phyloP scores from a whole-genome alignment of 2,329 filamentous ascomycete genomes.

The Arthroderma sp. region DNA sequence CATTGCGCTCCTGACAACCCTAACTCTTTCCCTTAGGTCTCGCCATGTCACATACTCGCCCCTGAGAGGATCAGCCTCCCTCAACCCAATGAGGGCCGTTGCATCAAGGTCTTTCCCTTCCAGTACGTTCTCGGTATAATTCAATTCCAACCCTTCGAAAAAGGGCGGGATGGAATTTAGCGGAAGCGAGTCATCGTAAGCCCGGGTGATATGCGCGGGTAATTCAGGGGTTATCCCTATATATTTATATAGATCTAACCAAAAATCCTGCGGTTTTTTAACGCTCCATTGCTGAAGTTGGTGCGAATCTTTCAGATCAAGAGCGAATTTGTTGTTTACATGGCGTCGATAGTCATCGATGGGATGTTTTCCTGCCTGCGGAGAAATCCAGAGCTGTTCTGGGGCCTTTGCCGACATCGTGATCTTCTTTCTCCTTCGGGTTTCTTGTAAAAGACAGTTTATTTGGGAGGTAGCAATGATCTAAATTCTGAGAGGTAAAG shows the following conservation, averaged over 20 bases:
- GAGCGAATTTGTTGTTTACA: conserved; percentile 9
- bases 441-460: background rate
- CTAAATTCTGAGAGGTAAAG: background rate
- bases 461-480: background rate
- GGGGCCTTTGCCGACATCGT: background rate
- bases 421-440: background rate
- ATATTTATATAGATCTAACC: conserved; percentile 31
- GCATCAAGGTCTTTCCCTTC: conserved; percentile 22
- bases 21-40: conserved; percentile 26
- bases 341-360: conserved; percentile 10
- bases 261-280: conserved; percentile 29
- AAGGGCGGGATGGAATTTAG: conserved; percentile 28
- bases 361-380: conserved; percentile 8
- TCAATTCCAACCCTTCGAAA: conserved; percentile 25
- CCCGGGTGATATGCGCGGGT: conserved; percentile 19
- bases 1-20: conserved; percentile 25
- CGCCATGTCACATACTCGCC: conserved; percentile 29
- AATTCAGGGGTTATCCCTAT: conserved; percentile 23
- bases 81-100: conserved; percentile 27
- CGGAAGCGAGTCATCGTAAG: conserved; percentile 24
- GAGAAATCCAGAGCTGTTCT: conserved; percentile 9
- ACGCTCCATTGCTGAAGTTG: conserved; percentile 31
- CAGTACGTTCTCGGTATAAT: conserved; percentile 31
- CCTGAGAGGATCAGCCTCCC: conserved; percentile 25
- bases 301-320: conserved; percentile 14